phyloP scores from a whole-genome alignment of 2,329 filamentous ascomycete genomes.

The Cercospora beticola region DNA sequence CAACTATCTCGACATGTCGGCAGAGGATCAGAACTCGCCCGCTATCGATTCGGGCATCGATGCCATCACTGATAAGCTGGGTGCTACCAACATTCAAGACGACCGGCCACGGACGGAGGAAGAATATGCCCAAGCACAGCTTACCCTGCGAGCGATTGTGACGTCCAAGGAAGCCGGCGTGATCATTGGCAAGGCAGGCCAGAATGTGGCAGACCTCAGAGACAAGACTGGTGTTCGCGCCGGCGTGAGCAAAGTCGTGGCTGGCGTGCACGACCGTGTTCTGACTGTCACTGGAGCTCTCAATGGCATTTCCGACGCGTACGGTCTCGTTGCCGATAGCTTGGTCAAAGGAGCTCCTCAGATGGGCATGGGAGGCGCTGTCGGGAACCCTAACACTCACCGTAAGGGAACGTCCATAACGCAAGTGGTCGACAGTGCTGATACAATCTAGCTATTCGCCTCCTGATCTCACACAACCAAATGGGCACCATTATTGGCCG shows the following conservation, averaged over 20 bases:
- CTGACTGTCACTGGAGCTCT: conserved; percentile 90
- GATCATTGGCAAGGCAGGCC: conserved; percentile 97
- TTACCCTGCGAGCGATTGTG: conserved; percentile 95
- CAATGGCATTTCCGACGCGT: conserved; percentile 85
- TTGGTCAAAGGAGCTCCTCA: conserved; percentile 90
- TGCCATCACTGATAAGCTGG: conserved; percentile 44
- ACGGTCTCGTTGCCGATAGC: conserved; percentile 87
- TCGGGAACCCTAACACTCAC: conserved; percentile 86
- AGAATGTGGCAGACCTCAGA: conserved; percentile 95
- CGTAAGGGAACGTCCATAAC: conserved; percentile 62
- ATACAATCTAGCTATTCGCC: conserved; percentile 72
- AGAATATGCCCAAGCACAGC: conserved; percentile 87
- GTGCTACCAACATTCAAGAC: conserved; percentile 42
- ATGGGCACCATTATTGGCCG: conserved; percentile 99
- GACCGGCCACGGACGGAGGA: conserved; percentile 93
- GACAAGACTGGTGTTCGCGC: conserved; percentile 98
- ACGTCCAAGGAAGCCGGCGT: conserved; percentile 98
- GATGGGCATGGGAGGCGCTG: conserved; percentile 91
- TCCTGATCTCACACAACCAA: conserved; percentile 98
- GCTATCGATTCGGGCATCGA: conserved; percentile 35
- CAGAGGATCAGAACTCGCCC: conserved; percentile 31
- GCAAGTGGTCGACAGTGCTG: conserved; percentile 27
- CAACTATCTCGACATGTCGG: conserved; percentile 29
- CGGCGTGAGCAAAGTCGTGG: conserved; percentile 97
- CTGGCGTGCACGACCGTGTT: conserved; percentile 94